Evolutionary conservation across 2,329 filamentous ascomycete species (phyloP), one percentile per base, ranked within the genome.

Genomic region (Diaporthe caulivora): DNA sequence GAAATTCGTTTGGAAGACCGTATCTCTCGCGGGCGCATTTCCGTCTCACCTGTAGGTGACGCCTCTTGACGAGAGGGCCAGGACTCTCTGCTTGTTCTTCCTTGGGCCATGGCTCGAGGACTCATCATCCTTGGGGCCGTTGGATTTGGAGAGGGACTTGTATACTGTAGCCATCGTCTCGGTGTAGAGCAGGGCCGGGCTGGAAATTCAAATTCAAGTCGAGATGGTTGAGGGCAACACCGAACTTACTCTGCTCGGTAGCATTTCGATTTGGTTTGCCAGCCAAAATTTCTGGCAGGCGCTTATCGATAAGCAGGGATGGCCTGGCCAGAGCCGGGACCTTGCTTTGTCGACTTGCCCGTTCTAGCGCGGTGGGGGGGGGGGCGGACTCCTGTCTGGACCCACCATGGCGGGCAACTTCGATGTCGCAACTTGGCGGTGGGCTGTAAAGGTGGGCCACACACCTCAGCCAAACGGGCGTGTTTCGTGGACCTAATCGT

Each of bases 61-160:
- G 76, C 97, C 97, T 86, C 97, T 89, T 31, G 95, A 98, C 34
- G 94, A 97, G 78, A 99, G 88, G 80, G 98, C 95, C 76, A 99
- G 87, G 69, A 98, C 94, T 79, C 95, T 88, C 83, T 92, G 91
- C 85, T 90, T 92, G 81, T 92, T 93, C 84, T 88, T 93, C 81
- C 85, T 88, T 60, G 85, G 79, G 73, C 86, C 87, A 82, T 86
- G 87, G 75, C 82, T 84, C 77, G 72, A 82, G 78, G 68, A 80
- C 62, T 74, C 85, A 60, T 90, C 87, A 67, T 84, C 80, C 77
- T 89, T 88, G 74, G 84, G 83, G 29, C 67, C 73, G 71, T 83
- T 85, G 71, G 84, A 83, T 83, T 93, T 94, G 8, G 91, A 92
- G 69, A 95, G 85, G 21, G 92, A 91, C 81, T 94, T 94, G 85